phyloP scores from a whole-genome alignment of 2,329 filamentous ascomycete genomes.

The Ophiocordyceps camponoti-saundersi region DNA sequence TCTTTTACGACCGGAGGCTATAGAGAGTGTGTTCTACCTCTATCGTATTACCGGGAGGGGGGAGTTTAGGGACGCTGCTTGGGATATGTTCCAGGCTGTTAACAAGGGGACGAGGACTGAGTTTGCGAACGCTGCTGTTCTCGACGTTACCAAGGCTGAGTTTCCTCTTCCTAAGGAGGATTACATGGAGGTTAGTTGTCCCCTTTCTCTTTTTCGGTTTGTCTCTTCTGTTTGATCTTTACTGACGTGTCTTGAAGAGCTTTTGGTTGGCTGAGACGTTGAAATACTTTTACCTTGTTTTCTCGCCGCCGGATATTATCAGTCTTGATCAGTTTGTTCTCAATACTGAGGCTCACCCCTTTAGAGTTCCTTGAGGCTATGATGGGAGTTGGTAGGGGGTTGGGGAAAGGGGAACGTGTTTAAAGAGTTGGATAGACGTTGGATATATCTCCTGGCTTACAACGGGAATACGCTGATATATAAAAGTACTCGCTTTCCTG shows the following conservation, averaged over 20 bases:
- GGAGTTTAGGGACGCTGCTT: conserved; percentile 48
- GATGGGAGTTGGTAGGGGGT: not conserved
- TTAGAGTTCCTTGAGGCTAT: conserved; percentile 16
- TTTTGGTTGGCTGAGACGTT: conserved; percentile 74
- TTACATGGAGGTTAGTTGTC: conserved; percentile 45
- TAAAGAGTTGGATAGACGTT: not conserved
- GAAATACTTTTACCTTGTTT: conserved; percentile 62
- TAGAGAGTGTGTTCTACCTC: conserved; percentile 67
- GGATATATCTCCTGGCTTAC: no score
- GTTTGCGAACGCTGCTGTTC: conserved; percentile 44
- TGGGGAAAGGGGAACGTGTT: not conserved
- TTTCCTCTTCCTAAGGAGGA: conserved; percentile 10
- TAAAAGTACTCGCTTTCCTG: no score
- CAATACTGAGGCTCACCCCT: conserved; percentile 29
- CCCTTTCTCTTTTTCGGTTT: not conserved
- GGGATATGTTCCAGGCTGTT: conserved; percentile 54
- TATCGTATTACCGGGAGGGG: conserved; percentile 52
- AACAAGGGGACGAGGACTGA: conserved; percentile 38
- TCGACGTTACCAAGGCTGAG: conserved; percentile 30
- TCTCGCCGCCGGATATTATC: conserved; percentile 35
- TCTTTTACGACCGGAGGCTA: conserved; percentile 57
- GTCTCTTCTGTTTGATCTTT: not conserved
- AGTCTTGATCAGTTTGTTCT: conserved; percentile 24
- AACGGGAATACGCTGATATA: no score
- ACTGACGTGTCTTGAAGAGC: conserved; percentile 27